Evolutionary conservation across 345 rosid species (phyloP), one percentile per base, ranked within the genome.

Genomic region (Physaria fendleri): DNA sequence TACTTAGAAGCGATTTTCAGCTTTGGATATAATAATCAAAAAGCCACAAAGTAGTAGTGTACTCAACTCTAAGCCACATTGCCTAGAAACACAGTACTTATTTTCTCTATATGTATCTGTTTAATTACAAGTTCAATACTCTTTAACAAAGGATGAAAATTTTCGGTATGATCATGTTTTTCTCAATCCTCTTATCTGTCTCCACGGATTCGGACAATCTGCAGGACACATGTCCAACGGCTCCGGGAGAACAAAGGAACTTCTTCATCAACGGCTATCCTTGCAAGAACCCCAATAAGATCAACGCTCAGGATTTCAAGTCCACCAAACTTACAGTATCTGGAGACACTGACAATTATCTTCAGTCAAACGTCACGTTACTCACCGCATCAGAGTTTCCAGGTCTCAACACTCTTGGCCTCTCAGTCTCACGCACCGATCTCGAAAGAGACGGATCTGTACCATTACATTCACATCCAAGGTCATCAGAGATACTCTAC

Each of bases 361-460:
- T 12, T 10, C 66, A 59, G 21, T 85, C 95, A 3, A 54, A 81
- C 0, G 46, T 74, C 13, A 79, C 56, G 43, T 40, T 84, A 16
- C 66, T 71, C 55, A 81, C 84, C 1, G 98, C 96, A 0, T 50
- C 34, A 3, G 96, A 85, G 33, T 84, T 76, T 67, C 83, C 90
- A 18, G 98, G 98, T 10, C 80, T 91, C 42, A 91, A 91, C 69
- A 88, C 98, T 2, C 88, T 84, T 0, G 87, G 98, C 62, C 80
- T 91, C 48, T 79, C 96, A 0, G 51, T 84, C 3, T 86, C 88
- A 9, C 77, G 98, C 29, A 82, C 82, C 13, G 96, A 88, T 57
- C 73, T 88, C 0, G 87, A 78, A 0, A 57, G 74, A 10, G 85
- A 82, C 37, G 83, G 98, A n/a, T 10, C 73, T 5, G 79, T 81